phyloP scores from a whole-genome alignment of 2,329 filamentous ascomycete genomes.

The Alternaria sp. region DNA sequence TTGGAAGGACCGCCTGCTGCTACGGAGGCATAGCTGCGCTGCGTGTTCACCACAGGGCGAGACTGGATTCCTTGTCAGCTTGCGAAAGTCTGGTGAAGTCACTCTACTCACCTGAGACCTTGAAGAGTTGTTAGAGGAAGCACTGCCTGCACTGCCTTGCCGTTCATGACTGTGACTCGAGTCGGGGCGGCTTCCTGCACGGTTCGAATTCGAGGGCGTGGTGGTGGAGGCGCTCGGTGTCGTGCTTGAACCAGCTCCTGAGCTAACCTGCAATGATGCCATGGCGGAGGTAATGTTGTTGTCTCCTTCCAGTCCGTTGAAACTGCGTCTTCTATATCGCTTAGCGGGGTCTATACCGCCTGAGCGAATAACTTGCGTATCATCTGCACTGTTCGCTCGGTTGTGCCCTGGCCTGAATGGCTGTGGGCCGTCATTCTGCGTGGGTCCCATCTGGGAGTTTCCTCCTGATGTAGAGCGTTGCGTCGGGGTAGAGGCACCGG shows the following conservation, averaged over 20 bases:
- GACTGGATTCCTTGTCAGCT: slow-evolving; percentile 19
- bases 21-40: slow-evolving; percentile 25
- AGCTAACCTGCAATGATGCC: slow-evolving; percentile 21
- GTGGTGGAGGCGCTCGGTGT: slow-evolving; percentile 20
- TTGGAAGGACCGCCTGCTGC: slow-evolving; percentile 25
- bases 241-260: slow-evolving; percentile 14
- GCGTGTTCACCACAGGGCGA: slow-evolving; percentile 28
- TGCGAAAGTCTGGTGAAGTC: not conserved
- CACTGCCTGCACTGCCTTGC: slow-evolving; percentile 48
- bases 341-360: slow-evolving; percentile 70
- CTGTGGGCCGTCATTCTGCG: slow-evolving; percentile 56
- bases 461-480: slow-evolving; percentile 42
- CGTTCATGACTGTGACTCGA: slow-evolving; percentile 46
- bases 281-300: slow-evolving; percentile 22
- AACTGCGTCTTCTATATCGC: slow-evolving; percentile 80
- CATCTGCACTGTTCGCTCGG: slow-evolving; percentile 70
- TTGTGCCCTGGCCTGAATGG: slow-evolving; percentile 55
- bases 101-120: slow-evolving; percentile 41
- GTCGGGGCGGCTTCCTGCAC: slow-evolving; percentile 35
- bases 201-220: slow-evolving; percentile 39
- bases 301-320: slow-evolving; percentile 67
- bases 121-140: slow-evolving; percentile 41
- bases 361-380: slow-evolving; percentile 68
- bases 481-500: slow-evolving; percentile 35
- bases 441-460: slow-evolving; percentile 59